Base-by-base conservation (phyloP, 345 rosid genomes). In the Salix suchowensis region DNA sequence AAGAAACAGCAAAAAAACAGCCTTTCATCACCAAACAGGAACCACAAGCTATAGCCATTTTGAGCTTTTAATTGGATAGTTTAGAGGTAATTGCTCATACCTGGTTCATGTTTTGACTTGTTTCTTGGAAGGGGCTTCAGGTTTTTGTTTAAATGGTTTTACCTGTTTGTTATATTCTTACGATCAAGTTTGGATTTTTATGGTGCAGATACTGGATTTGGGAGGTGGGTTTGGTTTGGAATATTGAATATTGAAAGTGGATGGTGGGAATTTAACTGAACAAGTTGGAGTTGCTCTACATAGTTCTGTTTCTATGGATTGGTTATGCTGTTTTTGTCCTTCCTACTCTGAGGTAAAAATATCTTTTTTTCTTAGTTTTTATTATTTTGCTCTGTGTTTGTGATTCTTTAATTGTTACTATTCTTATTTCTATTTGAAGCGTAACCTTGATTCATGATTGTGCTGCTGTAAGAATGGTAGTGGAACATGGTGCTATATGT, bases 311-410 rank as follows among this genome's bases (percentile, higher is more conserved):
- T 72, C 55, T 50, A 87, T 87, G 90, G 88, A 71, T 74, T 46
- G 67, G 55, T 70, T 85, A 9, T 87, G 90, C 85, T 87, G 88
- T 72, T 87, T 85, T 68, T 40, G 37, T 65, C 37, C 81, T 71
- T 74, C 85, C 34, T 52, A 71, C 75, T 76, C 83, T 62, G 44
- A 84, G 87, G 89, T 86, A 77, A 69, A 68, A 21, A 13, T 72
- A 23, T 10, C 36, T 70, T 44, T 11, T 30, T 21, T 18, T 7
- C 24, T 12, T 12, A 10, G 58, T 52, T 19, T 19, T 52, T 19
- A 19, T 52, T 52, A n/a, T 58, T 44, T 60, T 1, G 13, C 23
- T 58, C 10, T 40, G 67, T 74, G 70, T 36, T 32, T 42, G 24
- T 61, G 76, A 65, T 74, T 39, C 28, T 13, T 64, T 24, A 13